These are phyloP conservation scores for Aspergillus affinis DNA, from an alignment of 495 filamentous ascomycete genomes.

Conservation along the genomic window DNA sequence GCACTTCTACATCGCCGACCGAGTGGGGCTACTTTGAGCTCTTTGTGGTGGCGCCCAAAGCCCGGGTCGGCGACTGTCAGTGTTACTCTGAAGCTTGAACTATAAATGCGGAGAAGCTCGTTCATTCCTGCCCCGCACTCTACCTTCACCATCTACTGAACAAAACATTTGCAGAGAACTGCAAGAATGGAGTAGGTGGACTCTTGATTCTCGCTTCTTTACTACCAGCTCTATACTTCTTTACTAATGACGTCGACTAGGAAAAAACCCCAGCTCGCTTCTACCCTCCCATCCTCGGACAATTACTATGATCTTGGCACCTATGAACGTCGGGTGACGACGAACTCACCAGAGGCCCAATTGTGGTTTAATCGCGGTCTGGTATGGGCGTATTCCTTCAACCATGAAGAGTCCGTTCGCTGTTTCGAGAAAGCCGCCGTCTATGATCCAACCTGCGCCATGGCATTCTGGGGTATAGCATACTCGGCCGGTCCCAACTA, in stretches of 20 bases:
- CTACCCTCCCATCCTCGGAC: background rate
- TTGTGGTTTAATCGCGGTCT: slow-evolving; percentile 63
- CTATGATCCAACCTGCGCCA: slow-evolving; percentile 52
- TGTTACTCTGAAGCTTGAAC: too few species aligned
- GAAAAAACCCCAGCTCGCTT: background rate
- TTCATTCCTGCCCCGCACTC: background rate
- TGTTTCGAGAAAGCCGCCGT: slow-evolving; percentile 61
- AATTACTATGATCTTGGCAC: slow-evolving; percentile 58
- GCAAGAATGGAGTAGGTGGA: background rate
- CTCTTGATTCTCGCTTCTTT: background rate
- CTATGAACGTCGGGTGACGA: slow-evolving; percentile 47
- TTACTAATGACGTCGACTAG: background rate
- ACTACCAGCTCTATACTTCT: background rate
- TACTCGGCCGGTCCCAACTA: slow-evolving; percentile 68
- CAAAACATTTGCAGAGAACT: background rate
- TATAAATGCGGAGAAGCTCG: background rate
- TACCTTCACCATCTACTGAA: background rate
- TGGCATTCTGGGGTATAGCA: slow-evolving; percentile 68
- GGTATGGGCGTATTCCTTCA: slow-evolving; percentile 65
- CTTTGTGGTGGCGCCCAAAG: too few species aligned
- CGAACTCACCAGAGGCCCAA: slow-evolving; percentile 43
- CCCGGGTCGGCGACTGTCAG: too few species aligned
- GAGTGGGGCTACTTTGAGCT: too few species aligned
- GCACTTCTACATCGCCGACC: too few species aligned
- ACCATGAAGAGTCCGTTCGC: slow-evolving; percentile 58